These are phyloP conservation scores for Candida pini DNA, from an alignment of 805 yeast genomes.

Conservation along the genomic window DNA sequence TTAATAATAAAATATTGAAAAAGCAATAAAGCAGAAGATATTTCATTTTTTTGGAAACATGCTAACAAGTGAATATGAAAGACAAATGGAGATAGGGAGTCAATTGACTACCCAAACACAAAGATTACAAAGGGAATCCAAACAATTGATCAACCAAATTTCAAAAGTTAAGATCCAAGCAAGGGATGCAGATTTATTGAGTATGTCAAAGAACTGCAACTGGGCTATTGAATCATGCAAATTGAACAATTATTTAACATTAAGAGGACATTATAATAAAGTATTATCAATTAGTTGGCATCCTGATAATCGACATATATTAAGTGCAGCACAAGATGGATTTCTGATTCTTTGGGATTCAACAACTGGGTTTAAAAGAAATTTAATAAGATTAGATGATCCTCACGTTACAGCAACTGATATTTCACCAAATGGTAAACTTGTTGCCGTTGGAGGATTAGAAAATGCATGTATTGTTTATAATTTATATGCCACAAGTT, in stretches of 20 bases:
- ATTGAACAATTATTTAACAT: constrained; percentile 25
- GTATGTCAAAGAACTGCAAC: constrained; percentile 22
- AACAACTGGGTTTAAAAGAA: constrained; percentile 59
- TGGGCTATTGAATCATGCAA: constrained; percentile 4
- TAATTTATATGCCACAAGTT: constrained; percentile 31
- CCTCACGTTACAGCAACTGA: constrained; percentile 79
- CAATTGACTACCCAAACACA: constrained; percentile 17
- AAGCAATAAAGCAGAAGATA: background rate
- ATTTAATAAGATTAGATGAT: constrained; percentile 66
- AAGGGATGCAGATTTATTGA: constrained; percentile 22
- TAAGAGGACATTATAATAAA: constrained; percentile 69
- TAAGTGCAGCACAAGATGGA: constrained; percentile 85
- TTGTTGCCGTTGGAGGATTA: constrained; percentile 78
- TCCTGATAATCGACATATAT: constrained; percentile 49
- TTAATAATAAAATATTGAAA: too few relatives aligned
- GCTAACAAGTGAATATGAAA: constrained; percentile 11
- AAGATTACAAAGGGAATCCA: constrained; percentile 22
- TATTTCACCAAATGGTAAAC: constrained; percentile 55
- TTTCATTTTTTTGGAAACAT: background rate
- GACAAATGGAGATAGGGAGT: constrained; percentile 21
- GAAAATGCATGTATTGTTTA: constrained; percentile 76
- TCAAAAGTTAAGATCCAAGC: constrained; percentile 23
- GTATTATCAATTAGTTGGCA: constrained; percentile 68
- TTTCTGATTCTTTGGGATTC: constrained; percentile 81
- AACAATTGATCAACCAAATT: constrained; percentile 20